Base-by-base conservation (phyloP, 371 early-diverging fungal genomes). In the Mortierella sp. region DNA sequence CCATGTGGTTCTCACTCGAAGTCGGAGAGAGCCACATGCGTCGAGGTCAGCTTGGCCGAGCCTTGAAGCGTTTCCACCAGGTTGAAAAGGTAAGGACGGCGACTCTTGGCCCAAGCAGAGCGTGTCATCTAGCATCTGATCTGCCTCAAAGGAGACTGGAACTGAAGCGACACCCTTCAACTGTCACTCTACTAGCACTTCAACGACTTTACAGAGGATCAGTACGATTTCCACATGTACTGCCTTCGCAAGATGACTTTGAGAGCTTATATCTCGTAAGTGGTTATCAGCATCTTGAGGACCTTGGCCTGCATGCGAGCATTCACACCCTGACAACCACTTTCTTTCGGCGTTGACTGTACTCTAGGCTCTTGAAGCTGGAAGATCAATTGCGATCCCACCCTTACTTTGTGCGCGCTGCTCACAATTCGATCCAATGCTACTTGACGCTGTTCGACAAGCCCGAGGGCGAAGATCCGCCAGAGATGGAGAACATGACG, bases 221-320 rank as follows among this genome's bases (percentile, higher is more conserved):
- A 97, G 81, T 95, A 96, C 58, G 98, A 98, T 81, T 98, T 98
- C 88, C 98, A 98, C 72, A 83, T 88, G 31, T 98, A 98, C 79
- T 92, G 91, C 65, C 81, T 96, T 59, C 94, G 98, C 58, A 96
- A 96, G 82, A 81, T 86, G 58, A 95, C 97, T 27, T 67, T 98
- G 37, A 88, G 95, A 28, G 81, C 96, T 17, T 98, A 98, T 71
- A 74, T 94, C 14, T 79, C 80, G 83, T 83, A 78, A 66, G 78
- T 70, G 14, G 13, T 22, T 4, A 24, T 17, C 25, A 13, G n/a
- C n/a, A n/a, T n/a, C n/a, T 22, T 45, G 24, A n/a, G 9, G 16
- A 3, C 6, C 17, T 22, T 25, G 27, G 9, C 0, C 5, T 46
- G 9, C 25, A 12, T 22, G 16, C 3, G 16, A 16, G 10, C 16